Evolutionary conservation across 371 early-diverging fungal genomes (phyloP).

Genomic region (Parasitella parasitica): DNA sequence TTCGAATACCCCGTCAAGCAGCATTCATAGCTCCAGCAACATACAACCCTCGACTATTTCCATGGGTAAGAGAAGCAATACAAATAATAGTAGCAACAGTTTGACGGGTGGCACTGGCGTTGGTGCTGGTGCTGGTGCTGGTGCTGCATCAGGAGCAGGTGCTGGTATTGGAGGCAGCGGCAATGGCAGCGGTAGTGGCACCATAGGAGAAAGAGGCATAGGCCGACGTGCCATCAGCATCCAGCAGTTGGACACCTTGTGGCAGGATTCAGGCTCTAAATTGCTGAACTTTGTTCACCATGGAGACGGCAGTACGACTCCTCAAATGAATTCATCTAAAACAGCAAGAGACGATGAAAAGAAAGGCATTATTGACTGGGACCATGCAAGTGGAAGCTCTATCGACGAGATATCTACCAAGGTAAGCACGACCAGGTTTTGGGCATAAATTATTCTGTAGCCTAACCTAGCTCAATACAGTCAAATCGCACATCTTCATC

Average conservation of each 20-base stretch:
- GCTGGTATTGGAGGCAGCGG: too few relatives aligned
- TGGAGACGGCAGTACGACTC: slow-evolving; percentile 7
- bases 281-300: slow-evolving; percentile 46
- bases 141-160: slow-evolving; percentile 4
- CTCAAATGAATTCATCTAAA: background rate
- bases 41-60: slow-evolving; percentile 1
- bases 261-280: slow-evolving; percentile 49
- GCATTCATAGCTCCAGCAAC: slow-evolving; percentile 3
- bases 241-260: slow-evolving; percentile 44
- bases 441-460: background rate
- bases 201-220: slow-evolving; percentile 1
- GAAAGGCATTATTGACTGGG: slow-evolving; percentile 17
- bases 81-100: slow-evolving; percentile 8
- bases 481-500: slow-evolving; percentile 48
- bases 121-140: background rate
- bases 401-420: slow-evolving; percentile 36
- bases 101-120: background rate
- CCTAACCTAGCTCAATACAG: background rate
- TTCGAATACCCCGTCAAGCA: slow-evolving; percentile 28
- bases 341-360: slow-evolving; percentile 16
- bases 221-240: slow-evolving; percentile 45
- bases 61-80: slow-evolving; percentile 14
- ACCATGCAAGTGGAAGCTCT: slow-evolving; percentile 23
- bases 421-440: slow-evolving; percentile 14
- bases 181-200: background rate